Conservation (phyloP, 2,329 filamentous ascomycete species). For the Fusarium mangiferae region DNA sequence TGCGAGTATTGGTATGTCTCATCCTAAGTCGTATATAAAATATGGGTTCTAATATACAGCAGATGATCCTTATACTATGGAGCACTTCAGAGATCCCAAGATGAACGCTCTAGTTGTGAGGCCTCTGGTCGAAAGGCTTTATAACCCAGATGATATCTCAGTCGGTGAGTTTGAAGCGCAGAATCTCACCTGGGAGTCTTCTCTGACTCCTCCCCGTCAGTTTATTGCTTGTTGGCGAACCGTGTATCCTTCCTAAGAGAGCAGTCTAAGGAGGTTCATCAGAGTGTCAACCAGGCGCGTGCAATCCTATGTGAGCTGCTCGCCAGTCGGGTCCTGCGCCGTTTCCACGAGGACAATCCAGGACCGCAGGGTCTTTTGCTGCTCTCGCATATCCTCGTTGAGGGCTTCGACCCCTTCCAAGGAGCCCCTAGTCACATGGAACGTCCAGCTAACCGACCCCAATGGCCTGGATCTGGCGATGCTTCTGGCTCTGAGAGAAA, state of each 20-base stretch:
- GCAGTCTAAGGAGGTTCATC: conserved; percentile 72
- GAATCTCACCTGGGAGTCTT: background rate
- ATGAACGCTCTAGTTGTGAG: conserved; percentile 75
- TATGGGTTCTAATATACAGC: conserved; percentile 7
- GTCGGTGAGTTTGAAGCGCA: conserved; percentile 57
- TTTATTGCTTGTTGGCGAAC: conserved; percentile 79
- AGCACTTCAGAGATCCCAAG: conserved; percentile 73
- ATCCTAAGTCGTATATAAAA: background rate
- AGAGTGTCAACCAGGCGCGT: conserved; percentile 75
- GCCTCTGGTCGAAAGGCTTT: conserved; percentile 75
- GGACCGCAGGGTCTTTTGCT: conserved; percentile 71
- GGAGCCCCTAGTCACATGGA: conserved; percentile 70
- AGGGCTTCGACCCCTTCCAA: conserved; percentile 78
- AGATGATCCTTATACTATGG: conserved; percentile 59
- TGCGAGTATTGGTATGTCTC: conserved; percentile 41
- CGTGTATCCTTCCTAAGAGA: conserved; percentile 75
- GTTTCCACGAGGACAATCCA: conserved; percentile 74
- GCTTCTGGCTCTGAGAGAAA: conserved; percentile 60
- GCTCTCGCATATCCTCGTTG: conserved; percentile 75
- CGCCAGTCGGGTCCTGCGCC: conserved; percentile 72
- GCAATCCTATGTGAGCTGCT: conserved; percentile 76
- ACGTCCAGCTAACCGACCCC: conserved; percentile 55
- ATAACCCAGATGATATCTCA: conserved; percentile 72
- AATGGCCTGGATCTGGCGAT: conserved; percentile 52
- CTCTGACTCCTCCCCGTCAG: conserved; percentile 48